These are phyloP conservation scores for Globisporangium splendens DNA, from an alignment of 352 stramenopile genomes.

Conservation along the genomic window DNA sequence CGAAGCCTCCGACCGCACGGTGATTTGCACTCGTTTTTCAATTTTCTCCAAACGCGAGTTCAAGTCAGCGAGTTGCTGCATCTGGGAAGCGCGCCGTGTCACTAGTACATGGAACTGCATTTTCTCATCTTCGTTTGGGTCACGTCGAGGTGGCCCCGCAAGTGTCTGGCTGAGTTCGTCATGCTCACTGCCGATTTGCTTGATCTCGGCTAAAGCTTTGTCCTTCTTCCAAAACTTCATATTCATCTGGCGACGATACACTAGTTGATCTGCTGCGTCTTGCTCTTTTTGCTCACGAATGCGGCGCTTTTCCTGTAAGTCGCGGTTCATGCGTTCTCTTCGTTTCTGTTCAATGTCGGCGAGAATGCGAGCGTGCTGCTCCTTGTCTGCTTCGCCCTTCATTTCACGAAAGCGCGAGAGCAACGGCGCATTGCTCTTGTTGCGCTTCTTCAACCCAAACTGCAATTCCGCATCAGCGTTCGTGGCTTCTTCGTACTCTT, in stretches of 20 bases:
- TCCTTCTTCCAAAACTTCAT: slow-evolving; percentile 69
- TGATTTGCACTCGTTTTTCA: slow-evolving; percentile 41
- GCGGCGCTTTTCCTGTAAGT: slow-evolving; percentile 35
- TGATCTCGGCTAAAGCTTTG: slow-evolving; percentile 41
- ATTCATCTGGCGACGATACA: slow-evolving; percentile 46
- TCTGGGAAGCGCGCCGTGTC: slow-evolving; percentile 32
- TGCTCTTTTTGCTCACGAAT: slow-evolving; percentile 15
- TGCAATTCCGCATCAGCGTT: slow-evolving; percentile 35
- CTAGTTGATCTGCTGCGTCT: slow-evolving; percentile 20
- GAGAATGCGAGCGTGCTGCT: slow-evolving; percentile 23
- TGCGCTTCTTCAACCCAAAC: slow-evolving; percentile 58
- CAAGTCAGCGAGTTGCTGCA: slow-evolving; percentile 48
- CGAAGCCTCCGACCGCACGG: slow-evolving; percentile 30
- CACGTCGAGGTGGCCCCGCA: slow-evolving; percentile 55
- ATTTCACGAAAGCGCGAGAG: slow-evolving; percentile 43
- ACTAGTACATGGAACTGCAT: slow-evolving; percentile 56
- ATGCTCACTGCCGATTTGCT: slow-evolving; percentile 40
- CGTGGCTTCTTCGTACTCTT: slow-evolving; percentile 37
- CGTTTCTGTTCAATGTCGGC: slow-evolving; percentile 50
- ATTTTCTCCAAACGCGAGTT: slow-evolving; percentile 40
- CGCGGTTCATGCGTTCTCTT: slow-evolving; percentile 28
- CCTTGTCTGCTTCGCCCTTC: slow-evolving; percentile 45
- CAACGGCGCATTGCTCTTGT: slow-evolving; percentile 50
- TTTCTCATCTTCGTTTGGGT: slow-evolving; percentile 60
- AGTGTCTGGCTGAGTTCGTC: slow-evolving; percentile 41